Evolutionary conservation across 129 eudicot species (phyloP).

Genomic region (Arctium lappa): DNA sequence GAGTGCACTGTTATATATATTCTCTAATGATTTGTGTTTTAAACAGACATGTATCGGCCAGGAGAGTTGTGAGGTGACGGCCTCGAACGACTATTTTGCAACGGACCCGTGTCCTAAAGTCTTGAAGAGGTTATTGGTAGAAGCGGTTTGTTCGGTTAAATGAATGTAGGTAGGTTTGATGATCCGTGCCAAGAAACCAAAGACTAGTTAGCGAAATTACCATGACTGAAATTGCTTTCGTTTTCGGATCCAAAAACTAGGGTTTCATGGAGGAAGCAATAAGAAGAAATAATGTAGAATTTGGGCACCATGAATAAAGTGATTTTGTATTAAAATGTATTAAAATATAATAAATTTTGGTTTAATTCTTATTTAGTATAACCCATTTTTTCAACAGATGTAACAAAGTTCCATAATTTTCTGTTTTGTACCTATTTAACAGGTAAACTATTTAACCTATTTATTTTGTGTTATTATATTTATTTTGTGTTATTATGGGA

Average conservation of each 20-base stretch:
- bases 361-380: too few relatives aligned
- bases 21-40: slow-evolving; percentile 3
- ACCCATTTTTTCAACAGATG: too few relatives aligned
- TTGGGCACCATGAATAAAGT: slow-evolving; percentile 22
- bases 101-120: slow-evolving; percentile 70
- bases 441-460: too few relatives aligned
- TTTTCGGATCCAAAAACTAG: slow-evolving; percentile 9
- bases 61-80: slow-evolving; percentile 56
- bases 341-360: too few relatives aligned
- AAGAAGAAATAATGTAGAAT: slow-evolving; percentile 9
- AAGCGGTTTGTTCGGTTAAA: slow-evolving; percentile 57
- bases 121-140: slow-evolving; percentile 64
- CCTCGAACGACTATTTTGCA: slow-evolving; percentile 54
- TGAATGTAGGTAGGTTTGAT: not conserved
- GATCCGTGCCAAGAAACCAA: not conserved
- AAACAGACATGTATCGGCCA: slow-evolving; percentile 65
- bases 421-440: too few relatives aligned
- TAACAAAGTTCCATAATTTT: too few relatives aligned
- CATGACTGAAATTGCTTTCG: not conserved
- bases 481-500: too few relatives aligned
- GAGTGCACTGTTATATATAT: not conserved
- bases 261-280: slow-evolving; percentile 4
- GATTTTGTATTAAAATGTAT: not conserved
- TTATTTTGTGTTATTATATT: too few relatives aligned
- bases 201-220: slow-evolving; percentile 13